A percentile compares a stretch with the other conserved stretches of the same genome.
These are phyloP conservation scores for Colletotrichum cereale DNA, from an alignment of 2,329 filamentous ascomycete genomes.

Conservation along the genomic window DNA sequence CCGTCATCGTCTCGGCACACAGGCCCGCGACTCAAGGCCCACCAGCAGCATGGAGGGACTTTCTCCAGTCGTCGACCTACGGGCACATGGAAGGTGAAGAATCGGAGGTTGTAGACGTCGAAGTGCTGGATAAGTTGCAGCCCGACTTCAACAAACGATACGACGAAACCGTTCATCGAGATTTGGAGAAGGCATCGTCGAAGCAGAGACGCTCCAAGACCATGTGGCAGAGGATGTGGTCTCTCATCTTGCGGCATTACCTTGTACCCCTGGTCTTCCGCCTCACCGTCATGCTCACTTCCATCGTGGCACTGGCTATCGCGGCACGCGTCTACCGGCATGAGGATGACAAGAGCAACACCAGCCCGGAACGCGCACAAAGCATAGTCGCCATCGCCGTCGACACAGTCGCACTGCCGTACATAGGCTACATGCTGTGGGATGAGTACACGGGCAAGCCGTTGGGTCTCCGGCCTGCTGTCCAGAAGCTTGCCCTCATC, in stretches of 20 bases:
- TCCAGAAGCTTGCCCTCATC: constrained; percentile 89
- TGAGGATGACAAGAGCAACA: constrained; percentile 59
- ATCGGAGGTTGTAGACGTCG: constrained; percentile 61
- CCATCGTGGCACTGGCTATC: constrained; percentile 83
- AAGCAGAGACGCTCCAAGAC: constrained; percentile 47
- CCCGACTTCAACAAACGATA: constrained; percentile 59
- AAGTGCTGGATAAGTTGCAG: constrained; percentile 60
- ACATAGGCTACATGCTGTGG: constrained; percentile 93
- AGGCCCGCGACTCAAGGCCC: constrained; percentile 55
- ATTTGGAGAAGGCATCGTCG: constrained; percentile 43
- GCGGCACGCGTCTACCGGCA: constrained; percentile 79
- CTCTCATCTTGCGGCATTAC: constrained; percentile 80
- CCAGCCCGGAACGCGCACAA: constrained; percentile 74
- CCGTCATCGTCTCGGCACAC: constrained; percentile 68
- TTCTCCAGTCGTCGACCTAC: constrained; percentile 66
- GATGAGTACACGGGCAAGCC: constrained; percentile 98
- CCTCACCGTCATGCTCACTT: constrained; percentile 84
- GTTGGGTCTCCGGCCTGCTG: constrained; percentile 84
- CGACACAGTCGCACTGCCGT: constrained; percentile 88
- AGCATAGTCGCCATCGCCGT: constrained; percentile 91
- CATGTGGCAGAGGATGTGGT: constrained; percentile 71
- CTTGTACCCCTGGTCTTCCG: constrained; percentile 89
- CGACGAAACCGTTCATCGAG: constrained; percentile 49
- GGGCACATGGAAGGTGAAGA: constrained; percentile 61
- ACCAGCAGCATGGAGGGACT: constrained; percentile 63